Evolutionary conservation across 495 filamentous ascomycete species (phyloP).

Genomic region (Aspergillus cristatus): DNA sequence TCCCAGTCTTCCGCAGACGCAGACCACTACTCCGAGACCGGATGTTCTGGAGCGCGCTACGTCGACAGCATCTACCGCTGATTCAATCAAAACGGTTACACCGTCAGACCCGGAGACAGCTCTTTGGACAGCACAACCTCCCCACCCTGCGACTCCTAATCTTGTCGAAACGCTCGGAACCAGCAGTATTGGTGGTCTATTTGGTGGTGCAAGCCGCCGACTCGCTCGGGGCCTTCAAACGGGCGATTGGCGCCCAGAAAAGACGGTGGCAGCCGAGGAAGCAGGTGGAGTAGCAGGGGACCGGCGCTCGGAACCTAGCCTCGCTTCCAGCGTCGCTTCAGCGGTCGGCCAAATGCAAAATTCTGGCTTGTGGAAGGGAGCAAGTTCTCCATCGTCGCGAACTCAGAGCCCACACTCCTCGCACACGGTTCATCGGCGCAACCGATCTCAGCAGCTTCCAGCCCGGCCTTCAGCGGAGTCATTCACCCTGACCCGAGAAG

Average conservation of each 20-base stretch:
- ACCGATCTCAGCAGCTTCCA: slow-evolving; percentile 29
- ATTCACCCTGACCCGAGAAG: slow-evolving; percentile 35
- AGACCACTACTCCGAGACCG: slow-evolving; percentile 35
- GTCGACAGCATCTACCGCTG: slow-evolving; percentile 52
- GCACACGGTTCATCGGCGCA: slow-evolving; percentile 23
- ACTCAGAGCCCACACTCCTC: slow-evolving; percentile 10
- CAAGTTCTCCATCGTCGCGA: slow-evolving; percentile 7
- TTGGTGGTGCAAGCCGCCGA: slow-evolving; percentile 47
- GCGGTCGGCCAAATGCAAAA: slow-evolving; percentile 54
- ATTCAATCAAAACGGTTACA: slow-evolving; percentile 53
- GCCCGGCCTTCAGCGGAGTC: slow-evolving; percentile 33
- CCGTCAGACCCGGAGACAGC: slow-evolving; percentile 22
- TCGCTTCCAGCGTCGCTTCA: slow-evolving; percentile 51
- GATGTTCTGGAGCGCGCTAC: slow-evolving; percentile 40
- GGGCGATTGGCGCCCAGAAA: slow-evolving; percentile 39
- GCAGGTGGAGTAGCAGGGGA: slow-evolving; percentile 46
- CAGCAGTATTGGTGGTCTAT: slow-evolving; percentile 44
- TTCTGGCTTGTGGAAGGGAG: slow-evolving; percentile 33
- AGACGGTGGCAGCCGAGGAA: slow-evolving; percentile 45
- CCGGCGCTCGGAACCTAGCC: slow-evolving; percentile 54
- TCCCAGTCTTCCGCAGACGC: slow-evolving; percentile 18
- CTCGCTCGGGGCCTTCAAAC: slow-evolving; percentile 39
- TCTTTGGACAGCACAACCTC: slow-evolving; percentile 21
- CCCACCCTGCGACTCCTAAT: slow-evolving; percentile 30
- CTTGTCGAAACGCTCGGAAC: slow-evolving; percentile 41